Evolutionary conservation across 805 yeast genomes (phyloP), one percentile per base, ranked within the genome.

Genomic region (Vanderwaltozyma polyspora): DNA sequence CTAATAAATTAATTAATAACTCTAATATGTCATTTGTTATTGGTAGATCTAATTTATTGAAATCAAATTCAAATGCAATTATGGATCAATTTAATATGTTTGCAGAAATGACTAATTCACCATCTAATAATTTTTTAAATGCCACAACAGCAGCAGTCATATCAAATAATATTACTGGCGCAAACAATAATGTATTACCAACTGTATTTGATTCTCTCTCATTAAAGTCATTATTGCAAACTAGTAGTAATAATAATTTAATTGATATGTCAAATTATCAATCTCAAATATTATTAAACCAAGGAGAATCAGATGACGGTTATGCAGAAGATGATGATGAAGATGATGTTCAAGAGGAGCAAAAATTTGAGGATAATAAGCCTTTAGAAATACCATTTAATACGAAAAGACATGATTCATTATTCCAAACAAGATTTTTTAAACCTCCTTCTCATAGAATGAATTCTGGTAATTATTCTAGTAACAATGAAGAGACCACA

Each of bases 291-390:
- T 12, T 28, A 19, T 10, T 22, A 11, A 33, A 17, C 28, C 31
- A 22, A 25, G 55, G 48, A 6, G 51, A 50, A 16, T 40, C 49
- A 2, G 56, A 51, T 28, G 58, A 51, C 19, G 58, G 56, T 15
- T 51, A 51, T 33, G 50, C 47, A 1, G 58, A 51, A 35, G 58
- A 52, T 34, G 55, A 52, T 33, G 57, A 51, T 31, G 60, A 54
- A 15, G 52, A 43, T 19, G 52, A 47, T 2, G 41, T 46, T 32
- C 47, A 44, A 25, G 48, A 41, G 12, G 44, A 41, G 7, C 5
- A 29, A 1, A 15, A 15, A 9, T 24, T 21, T 12, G 22, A 28
- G 5, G 31, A 33, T 24, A 41, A 38, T 17, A 34, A 37, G 27
- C 57, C 55, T 4, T 34, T 55, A 28, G 60, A 55, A 23, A 48